Conservation (phyloP, 1,139 yeast genomes). For the Debaryomyces nepalensis region DNA sequence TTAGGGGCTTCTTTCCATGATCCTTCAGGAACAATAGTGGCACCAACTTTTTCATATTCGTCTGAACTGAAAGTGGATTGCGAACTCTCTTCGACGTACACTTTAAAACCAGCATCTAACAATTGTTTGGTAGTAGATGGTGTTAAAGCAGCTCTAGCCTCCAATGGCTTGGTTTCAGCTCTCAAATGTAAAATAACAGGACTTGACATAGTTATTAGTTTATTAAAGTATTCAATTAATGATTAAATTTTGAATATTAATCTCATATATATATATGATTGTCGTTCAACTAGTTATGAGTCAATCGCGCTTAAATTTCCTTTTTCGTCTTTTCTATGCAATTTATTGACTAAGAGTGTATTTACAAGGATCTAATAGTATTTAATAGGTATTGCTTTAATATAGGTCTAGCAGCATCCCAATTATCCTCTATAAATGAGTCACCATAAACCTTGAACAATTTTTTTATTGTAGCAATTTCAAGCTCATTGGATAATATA, state of each 20-base stretch:
- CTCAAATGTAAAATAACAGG: slow-evolving; percentile 75
- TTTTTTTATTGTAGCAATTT: slow-evolving; percentile 47
- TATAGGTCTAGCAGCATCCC: slow-evolving; percentile 35
- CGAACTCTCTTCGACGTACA: slow-evolving; percentile 83
- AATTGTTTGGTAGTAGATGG: slow-evolving; percentile 87
- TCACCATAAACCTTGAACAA: slow-evolving; percentile 64
- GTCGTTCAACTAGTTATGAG: slow-evolving; percentile 5
- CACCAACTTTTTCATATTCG: slow-evolving; percentile 83
- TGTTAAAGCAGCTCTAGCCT: slow-evolving; percentile 95
- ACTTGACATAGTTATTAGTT: slow-evolving; percentile 15
- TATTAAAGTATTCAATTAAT: not conserved
- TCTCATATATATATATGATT: slow-evolving; percentile 2
- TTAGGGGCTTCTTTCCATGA: slow-evolving; percentile 92
- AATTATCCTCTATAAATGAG: slow-evolving; percentile 39
- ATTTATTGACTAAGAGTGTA: not conserved
- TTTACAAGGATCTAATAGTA: slow-evolving; percentile 12
- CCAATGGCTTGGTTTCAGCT: slow-evolving; percentile 96
- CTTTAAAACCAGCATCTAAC: slow-evolving; percentile 84
- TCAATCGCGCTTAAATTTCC: slow-evolving; percentile 14
- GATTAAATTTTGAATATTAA: not conserved
- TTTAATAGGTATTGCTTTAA: slow-evolving; percentile 13
- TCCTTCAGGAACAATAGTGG: slow-evolving; percentile 86
- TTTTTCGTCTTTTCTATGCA: slow-evolving; percentile 1
- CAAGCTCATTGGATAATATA: slow-evolving; percentile 47
- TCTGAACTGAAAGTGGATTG: slow-evolving; percentile 77